Conservation (phyloP, 2,329 filamentous ascomycete genomes). For the Parasarocladium wereldwijsianum region DNA sequence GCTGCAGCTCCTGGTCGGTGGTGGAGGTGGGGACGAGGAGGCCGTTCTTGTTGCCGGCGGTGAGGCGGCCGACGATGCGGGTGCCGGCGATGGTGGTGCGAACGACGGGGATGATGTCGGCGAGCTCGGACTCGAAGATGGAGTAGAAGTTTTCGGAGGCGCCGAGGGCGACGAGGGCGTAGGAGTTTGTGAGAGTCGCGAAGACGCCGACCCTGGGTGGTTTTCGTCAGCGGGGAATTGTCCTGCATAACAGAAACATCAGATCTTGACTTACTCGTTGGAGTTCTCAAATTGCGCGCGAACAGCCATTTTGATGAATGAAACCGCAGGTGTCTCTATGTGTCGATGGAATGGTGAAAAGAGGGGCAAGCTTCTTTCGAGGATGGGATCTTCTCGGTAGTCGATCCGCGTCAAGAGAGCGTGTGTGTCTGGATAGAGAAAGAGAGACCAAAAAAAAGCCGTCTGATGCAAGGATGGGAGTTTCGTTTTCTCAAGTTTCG, state of each 20-base stretch:
- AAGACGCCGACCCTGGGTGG: constrained; percentile 78
- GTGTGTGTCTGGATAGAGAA: too few species aligned
- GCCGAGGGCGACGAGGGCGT: constrained; percentile 85
- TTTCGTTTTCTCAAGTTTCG: constrained; percentile 4
- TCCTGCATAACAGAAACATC: background rate
- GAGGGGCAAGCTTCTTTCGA: too few species aligned
- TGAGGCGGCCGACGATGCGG: constrained; percentile 88
- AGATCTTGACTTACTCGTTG: constrained; percentile 55
- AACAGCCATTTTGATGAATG: constrained; percentile 41
- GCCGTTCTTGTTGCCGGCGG: constrained; percentile 90
- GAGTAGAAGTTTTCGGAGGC: constrained; percentile 99
- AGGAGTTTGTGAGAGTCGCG: constrained; percentile 90
- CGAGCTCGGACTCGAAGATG: constrained; percentile 93
- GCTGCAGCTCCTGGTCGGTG: constrained; percentile 95
- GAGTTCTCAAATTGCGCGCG: constrained; percentile 76
- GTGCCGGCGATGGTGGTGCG: constrained; percentile 94
- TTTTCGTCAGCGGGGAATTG: constrained; percentile 5
- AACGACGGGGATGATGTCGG: constrained; percentile 94
- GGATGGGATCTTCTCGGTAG: too few species aligned
- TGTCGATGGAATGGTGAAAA: constrained; percentile 4
- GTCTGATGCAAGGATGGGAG: too few species aligned
- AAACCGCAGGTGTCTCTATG: background rate
- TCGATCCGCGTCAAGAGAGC: too few species aligned
- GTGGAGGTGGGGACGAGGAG: constrained; percentile 92
- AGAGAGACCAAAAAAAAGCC: too few species aligned